A percentile compares a stretch with the other conserved stretches of the same genome.
Conservation (phyloP, 2,329 filamentous ascomycete genomes). For the Nigrospora oryzae region DNA sequence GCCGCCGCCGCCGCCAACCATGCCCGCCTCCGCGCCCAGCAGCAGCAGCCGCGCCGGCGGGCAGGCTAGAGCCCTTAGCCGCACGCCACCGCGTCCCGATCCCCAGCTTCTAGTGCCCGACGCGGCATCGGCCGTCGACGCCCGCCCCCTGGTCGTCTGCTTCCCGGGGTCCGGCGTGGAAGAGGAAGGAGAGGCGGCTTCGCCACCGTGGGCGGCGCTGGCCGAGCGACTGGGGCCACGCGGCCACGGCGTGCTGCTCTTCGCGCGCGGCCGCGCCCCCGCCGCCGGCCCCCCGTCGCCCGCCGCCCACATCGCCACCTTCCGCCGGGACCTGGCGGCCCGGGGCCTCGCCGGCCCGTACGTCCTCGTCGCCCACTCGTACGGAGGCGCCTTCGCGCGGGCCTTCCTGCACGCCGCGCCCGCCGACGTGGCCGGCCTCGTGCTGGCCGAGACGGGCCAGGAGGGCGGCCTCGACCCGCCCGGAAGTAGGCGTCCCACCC, state of each 20-base stretch:
- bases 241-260: constrained; percentile 13
- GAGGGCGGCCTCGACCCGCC: constrained; percentile 15
- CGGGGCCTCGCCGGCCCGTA: constrained; percentile 9
- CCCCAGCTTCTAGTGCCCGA: too few relatives aligned
- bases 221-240: constrained; percentile 6
- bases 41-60: too few relatives aligned
- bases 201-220: constrained; percentile 15
- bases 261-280: constrained; percentile 8
- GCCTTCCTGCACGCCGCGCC: constrained; percentile 11
- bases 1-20: too few relatives aligned
- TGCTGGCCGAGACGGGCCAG: constrained; percentile 20
- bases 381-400: constrained; percentile 18
- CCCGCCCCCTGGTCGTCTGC: constrained; percentile 15
- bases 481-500: too few relatives aligned
- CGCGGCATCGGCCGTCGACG: too few relatives aligned
- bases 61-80: too few relatives aligned
- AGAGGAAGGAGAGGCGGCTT: constrained; percentile 10
- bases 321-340: constrained; percentile 9
- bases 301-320: constrained; percentile 7
- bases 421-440: constrained; percentile 10
- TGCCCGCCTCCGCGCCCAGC: too few relatives aligned
- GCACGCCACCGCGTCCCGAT: too few relatives aligned
- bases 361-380: constrained; percentile 19
- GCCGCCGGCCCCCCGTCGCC: constrained; percentile 4
- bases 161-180: constrained; percentile 19